Evolutionary conservation across 148 eudicot species (phyloP), one percentile per base, ranked within the genome.

Genomic region (Talinum fruticosum): DNA sequence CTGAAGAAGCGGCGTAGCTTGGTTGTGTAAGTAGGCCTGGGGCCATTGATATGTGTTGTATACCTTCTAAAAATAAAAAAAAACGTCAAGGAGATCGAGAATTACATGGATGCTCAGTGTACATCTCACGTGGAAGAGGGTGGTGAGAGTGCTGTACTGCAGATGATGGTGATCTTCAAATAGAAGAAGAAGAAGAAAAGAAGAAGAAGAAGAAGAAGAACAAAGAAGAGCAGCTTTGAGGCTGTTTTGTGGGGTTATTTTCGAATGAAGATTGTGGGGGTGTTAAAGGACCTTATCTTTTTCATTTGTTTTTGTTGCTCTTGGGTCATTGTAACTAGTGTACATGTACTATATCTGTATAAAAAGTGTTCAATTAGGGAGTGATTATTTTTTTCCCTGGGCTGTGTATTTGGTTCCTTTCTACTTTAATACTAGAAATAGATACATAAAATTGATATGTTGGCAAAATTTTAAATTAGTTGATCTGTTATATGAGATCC

Each of bases 1-100:
- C 23, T 72, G 29, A n/a, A 44, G 24, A 72, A 72, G 34, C 34
- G 51, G 47, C 79, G 37, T 62, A 62, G 66, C 66, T 1, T 62
- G 66, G 66, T 62, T 14, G 33, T 62, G 33, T 62, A 23, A 51
- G 0, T 23, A 51, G 16, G 47, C 57, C n/a, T 51, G 6, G 6
- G 4, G 23, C 57, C 0, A 15, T 18, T 19, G 23, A 51, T 51
- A 51, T 19, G 47, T 41, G 47, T 41, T 41, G 47, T 51, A 51
- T 19, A 51, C 0, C 23, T 19, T 51, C 57, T 2, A 15, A n/a
- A 51, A 51, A 51, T 16, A 51, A 51, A 51, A 51, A 51, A 21
- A 51, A 15, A 51, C 15, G 23, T 51, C 19, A 14, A 19, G 5
- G 19, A 51, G 2, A 16, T 51, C 16, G 57, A 23, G 57, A 2